phyloP scores from a whole-genome alignment of 2,329 filamentous ascomycete species.

The Fusarium anguioides region DNA sequence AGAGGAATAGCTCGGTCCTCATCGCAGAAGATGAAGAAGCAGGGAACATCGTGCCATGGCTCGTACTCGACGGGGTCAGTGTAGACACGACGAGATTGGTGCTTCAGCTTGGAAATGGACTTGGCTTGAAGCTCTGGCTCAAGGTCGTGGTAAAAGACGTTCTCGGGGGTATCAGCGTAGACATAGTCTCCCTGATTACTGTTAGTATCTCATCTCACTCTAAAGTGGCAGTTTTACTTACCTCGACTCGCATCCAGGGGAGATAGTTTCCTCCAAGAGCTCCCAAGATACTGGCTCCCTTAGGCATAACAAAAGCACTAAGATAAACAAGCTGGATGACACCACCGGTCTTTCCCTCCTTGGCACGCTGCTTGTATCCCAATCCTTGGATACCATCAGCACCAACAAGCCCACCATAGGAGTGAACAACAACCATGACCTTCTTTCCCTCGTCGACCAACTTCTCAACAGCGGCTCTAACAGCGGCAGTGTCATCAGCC shows the following conservation, averaged over 20 bases:
- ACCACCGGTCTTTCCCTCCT: conserved; percentile 13
- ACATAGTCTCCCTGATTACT: conserved; percentile 3
- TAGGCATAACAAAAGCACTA: conserved; percentile 3
- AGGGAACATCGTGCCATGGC: conserved; percentile 12
- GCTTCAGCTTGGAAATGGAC: not conserved
- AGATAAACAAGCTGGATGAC: conserved; percentile 12
- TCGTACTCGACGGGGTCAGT: not conserved
- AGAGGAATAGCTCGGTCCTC: conserved; percentile 11
- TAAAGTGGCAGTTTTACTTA: not conserved
- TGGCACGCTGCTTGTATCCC: conserved; percentile 5
- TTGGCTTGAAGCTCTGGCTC: not conserved
- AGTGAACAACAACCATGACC: conserved; percentile 16
- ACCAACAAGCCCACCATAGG: conserved; percentile 14
- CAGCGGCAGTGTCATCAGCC: not conserved
- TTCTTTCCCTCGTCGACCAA: not conserved
- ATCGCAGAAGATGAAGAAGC: conserved; percentile 5
- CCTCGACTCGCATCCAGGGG: conserved; percentile 18
- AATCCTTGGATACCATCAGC: conserved; percentile 6
- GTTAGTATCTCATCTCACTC: not conserved
- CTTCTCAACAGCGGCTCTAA: not conserved
- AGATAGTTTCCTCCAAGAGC: conserved; percentile 11
- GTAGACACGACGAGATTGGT: conserved; percentile 17
- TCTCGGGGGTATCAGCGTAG: conserved; percentile 1
- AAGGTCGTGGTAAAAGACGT: conserved; percentile 15
- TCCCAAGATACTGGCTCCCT: not conserved